Conservation (phyloP, 148 eudicot species). For the Persicaria maculosa region DNA sequence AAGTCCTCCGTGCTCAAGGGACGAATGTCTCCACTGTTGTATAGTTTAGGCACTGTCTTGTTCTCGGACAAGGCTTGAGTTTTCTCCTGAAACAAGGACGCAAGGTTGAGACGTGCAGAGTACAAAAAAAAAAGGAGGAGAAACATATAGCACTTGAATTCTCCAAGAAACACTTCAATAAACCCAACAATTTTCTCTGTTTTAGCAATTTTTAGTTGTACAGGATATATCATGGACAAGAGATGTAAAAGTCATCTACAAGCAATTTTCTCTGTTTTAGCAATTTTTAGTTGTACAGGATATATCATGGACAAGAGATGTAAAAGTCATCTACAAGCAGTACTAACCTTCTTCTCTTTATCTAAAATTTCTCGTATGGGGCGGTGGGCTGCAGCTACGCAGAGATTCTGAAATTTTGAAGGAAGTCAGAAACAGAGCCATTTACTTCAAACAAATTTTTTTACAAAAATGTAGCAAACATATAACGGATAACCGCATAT, state of each 20-base stretch:
- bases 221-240: background rate
- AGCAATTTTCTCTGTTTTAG: background rate
- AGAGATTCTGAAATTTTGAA: conserved; percentile 59
- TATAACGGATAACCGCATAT: background rate
- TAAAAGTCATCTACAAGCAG: background rate
- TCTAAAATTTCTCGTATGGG: conserved; percentile 89
- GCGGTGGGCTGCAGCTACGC: conserved; percentile 90
- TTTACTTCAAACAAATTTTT: background rate
- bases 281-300: background rate
- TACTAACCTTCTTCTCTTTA: conserved; percentile 72
- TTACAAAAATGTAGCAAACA: background rate
- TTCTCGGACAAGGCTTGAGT: conserved; percentile 58
- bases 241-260: background rate
- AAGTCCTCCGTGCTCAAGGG: conserved; percentile 74
- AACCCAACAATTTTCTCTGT: background rate
- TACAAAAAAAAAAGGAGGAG: too few relatives aligned
- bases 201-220: background rate
- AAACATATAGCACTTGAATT: background rate
- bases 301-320: background rate
- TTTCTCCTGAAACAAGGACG: conserved; percentile 46
- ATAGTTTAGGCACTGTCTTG: conserved; percentile 48
- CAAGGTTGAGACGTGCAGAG: background rate
- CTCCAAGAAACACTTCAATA: background rate
- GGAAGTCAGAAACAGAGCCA: background rate
- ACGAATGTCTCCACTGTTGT: conserved; percentile 67